phyloP scores from a whole-genome alignment of 768 basidiomycete genomes.

The Trametes sanguinea region DNA sequence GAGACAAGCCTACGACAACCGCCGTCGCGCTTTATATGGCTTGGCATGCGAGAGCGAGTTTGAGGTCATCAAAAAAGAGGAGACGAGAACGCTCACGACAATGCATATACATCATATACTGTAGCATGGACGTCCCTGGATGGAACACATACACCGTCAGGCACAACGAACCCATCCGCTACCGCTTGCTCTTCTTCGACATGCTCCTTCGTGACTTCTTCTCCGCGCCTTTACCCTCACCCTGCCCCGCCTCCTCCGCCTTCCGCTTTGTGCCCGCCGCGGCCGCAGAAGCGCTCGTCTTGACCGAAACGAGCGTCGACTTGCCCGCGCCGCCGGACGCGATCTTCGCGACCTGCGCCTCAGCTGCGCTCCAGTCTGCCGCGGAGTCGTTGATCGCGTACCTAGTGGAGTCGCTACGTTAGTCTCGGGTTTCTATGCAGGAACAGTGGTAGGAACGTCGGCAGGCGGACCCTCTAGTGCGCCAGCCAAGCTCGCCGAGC shows the following conservation, averaged over 20 bases:
- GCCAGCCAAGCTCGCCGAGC: background rate
- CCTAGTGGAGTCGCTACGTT: slow-evolving; percentile 37
- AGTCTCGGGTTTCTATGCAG: background rate
- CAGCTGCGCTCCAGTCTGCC: slow-evolving; percentile 75
- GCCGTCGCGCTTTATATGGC: no score
- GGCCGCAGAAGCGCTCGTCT: slow-evolving; percentile 37
- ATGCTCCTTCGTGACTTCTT: slow-evolving; percentile 49
- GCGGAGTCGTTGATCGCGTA: slow-evolving; percentile 72
- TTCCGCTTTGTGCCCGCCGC: slow-evolving; percentile 61
- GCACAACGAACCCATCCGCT: background rate
- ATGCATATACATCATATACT: background rate
- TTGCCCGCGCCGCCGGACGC: slow-evolving; percentile 45
- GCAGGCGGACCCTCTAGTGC: background rate
- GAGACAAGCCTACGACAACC: no score
- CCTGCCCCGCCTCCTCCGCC: slow-evolving; percentile 42
- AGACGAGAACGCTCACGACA: background rate
- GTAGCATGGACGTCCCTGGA: background rate
- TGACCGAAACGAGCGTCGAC: slow-evolving; percentile 79
- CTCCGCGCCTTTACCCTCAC: slow-evolving; percentile 33
- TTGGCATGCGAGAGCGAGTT: no score
- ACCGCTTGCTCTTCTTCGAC: slow-evolving; percentile 45
- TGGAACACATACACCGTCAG: background rate
- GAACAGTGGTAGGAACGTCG: no score
- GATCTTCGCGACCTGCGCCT: slow-evolving; percentile 65
- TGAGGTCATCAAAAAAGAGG: no score